Conservation (phyloP, 305 asterid genomes). For the Solanum hybrid region DNA sequence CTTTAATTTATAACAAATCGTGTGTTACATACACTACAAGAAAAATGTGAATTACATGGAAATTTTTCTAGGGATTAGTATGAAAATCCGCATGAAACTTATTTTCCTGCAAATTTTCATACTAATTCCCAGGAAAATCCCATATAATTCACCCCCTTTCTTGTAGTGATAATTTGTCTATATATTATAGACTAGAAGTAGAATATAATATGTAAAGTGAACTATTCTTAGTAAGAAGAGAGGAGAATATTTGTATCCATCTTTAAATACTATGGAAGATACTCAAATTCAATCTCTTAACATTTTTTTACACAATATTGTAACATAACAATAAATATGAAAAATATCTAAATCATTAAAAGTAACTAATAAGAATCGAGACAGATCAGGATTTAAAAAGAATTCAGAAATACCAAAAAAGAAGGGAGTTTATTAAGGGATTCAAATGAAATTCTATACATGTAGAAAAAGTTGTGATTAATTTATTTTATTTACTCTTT, state of each 20-base stretch:
- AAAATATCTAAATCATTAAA: neutral
- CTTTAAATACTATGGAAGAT: neutral
- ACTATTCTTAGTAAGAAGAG: neutral
- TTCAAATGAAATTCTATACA: neutral
- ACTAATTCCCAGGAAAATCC: too few species aligned
- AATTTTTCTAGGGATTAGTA: too few species aligned
- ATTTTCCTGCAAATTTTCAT: too few species aligned
- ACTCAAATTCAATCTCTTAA: neutral
- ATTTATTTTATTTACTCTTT: neutral
- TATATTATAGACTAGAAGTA: neutral
- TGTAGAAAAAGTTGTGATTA: neutral
- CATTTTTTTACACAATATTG: neutral
- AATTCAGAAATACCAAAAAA: neutral
- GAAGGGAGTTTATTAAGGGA: neutral
- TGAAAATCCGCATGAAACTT: too few species aligned
- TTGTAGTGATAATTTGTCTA: too few species aligned
- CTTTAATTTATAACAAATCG: neutral
- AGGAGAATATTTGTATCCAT: neutral
- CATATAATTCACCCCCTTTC: too few species aligned
- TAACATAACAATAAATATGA: neutral
- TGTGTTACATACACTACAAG: too few species aligned
- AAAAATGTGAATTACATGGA: too few species aligned
- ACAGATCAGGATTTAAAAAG: neutral
- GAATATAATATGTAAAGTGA: neutral
- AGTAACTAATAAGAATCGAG: neutral